phyloP scores from a whole-genome alignment of 495 filamentous ascomycete species.

The Neurospora sp. region DNA sequence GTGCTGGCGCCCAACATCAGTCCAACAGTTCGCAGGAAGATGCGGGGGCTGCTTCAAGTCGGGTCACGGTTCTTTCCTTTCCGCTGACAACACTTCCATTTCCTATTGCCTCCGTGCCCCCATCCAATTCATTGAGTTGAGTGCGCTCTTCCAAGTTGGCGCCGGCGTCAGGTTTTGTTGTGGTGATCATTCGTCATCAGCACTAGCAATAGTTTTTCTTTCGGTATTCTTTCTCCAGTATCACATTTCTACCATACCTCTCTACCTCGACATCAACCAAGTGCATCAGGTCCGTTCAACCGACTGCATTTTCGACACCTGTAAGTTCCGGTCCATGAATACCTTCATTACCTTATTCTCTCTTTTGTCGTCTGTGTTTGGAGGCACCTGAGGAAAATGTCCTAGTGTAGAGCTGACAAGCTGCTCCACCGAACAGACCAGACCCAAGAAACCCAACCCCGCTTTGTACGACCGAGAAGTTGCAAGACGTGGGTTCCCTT shows the following conservation, averaged over 20 bases:
- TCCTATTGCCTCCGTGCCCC: neutral
- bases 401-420: neutral
- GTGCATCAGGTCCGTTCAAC: neutral
- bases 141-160: neutral
- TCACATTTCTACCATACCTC: neutral
- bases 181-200: neutral
- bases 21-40: neutral
- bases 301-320: neutral
- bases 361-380: neutral
- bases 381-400: neutral
- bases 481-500: neutral
- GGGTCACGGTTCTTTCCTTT: neutral
- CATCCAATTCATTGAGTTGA: neutral
- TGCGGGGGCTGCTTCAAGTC: neutral
- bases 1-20: neutral
- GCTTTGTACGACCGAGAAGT: neutral
- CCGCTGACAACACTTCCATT: neutral
- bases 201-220: neutral
- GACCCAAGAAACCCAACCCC: neutral
- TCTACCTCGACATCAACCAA: neutral
- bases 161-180: neutral
- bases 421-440: neutral
- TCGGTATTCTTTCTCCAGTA: neutral
- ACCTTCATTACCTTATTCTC: neutral
- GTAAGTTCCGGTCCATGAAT: neutral